phyloP scores from a whole-genome alignment of 1,284 basidiomycete species.

The Ganoderma lucidum region DNA sequence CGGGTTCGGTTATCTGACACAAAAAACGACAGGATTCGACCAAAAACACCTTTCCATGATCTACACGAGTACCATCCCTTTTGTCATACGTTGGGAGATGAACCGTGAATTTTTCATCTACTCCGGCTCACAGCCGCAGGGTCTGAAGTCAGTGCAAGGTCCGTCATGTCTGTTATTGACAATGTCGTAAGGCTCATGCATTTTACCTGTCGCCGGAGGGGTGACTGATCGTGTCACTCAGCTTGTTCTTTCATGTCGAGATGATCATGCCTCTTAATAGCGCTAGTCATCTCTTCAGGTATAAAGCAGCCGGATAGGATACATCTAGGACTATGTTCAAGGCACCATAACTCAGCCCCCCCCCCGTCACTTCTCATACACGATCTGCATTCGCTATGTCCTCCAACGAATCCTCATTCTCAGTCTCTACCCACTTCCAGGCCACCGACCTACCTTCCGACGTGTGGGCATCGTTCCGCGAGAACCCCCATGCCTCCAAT shows the following conservation, averaged over 20 bases:
- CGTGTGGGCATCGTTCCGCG: conserved; percentile 50
- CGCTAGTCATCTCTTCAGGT: background rate
- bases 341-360: background rate
- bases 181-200: background rate
- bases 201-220: background rate
- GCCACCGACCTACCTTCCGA: conserved; percentile 41
- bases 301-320: background rate
- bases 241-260: background rate
- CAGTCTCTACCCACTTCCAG: conserved; percentile 41
- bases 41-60: background rate
- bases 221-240: background rate
- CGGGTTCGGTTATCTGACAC: background rate
- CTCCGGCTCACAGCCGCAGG: background rate
- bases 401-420: conserved; percentile 13
- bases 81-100: background rate
- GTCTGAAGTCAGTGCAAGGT: background rate
- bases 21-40: background rate
- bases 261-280: background rate
- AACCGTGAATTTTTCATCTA: background rate
- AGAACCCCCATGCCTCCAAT: conserved; percentile 57
- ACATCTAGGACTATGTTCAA: background rate
- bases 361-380: background rate
- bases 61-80: background rate
- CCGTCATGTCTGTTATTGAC: background rate
- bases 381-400: background rate